Evolutionary conservation across 1,284 basidiomycete species (phyloP).

Genomic region (Apiotrichum siamense): DNA sequence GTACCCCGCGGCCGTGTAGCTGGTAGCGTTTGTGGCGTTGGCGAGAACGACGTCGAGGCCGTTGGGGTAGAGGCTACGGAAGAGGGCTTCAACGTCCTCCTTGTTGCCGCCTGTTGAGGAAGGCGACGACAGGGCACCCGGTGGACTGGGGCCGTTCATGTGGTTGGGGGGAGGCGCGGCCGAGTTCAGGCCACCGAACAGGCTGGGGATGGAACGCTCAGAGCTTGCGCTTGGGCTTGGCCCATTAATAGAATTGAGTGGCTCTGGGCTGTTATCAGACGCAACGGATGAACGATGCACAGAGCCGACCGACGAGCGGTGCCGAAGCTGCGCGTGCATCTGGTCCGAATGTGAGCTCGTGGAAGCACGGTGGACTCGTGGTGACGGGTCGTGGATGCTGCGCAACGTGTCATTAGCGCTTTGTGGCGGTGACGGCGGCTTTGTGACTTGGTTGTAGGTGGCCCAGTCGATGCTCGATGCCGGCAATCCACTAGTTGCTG

Average conservation of each 20-base stretch:
- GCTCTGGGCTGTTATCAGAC: constrained; percentile 26
- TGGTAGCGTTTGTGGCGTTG: constrained; percentile 1
- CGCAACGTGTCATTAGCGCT: constrained; percentile 29
- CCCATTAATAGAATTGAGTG: constrained; percentile 24
- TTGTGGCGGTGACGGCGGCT: constrained; percentile 39
- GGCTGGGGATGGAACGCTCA: constrained; percentile 3
- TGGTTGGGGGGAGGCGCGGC: background rate
- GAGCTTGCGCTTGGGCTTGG: constrained; percentile 13
- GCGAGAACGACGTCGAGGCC: constrained; percentile 18
- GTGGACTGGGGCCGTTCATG: constrained; percentile 4
- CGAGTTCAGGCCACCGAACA: constrained; percentile 13
- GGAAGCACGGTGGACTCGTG: no score
- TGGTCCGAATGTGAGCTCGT: no score
- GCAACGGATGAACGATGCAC: constrained; percentile 19
- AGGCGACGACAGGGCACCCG: constrained; percentile 7
- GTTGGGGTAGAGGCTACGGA: constrained; percentile 40
- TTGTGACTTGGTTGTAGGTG: constrained; percentile 16
- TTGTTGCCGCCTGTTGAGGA: constrained; percentile 15
- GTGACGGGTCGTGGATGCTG: constrained; percentile 29
- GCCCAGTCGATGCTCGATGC: constrained; percentile 20
- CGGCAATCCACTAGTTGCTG: background rate
- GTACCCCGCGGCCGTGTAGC: background rate
- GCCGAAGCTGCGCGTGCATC: no score
- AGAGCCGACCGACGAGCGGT: background rate
- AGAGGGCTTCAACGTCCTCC: constrained; percentile 38